Conservation (phyloP, 768 basidiomycete species). For the Tremella fuciformis region DNA sequence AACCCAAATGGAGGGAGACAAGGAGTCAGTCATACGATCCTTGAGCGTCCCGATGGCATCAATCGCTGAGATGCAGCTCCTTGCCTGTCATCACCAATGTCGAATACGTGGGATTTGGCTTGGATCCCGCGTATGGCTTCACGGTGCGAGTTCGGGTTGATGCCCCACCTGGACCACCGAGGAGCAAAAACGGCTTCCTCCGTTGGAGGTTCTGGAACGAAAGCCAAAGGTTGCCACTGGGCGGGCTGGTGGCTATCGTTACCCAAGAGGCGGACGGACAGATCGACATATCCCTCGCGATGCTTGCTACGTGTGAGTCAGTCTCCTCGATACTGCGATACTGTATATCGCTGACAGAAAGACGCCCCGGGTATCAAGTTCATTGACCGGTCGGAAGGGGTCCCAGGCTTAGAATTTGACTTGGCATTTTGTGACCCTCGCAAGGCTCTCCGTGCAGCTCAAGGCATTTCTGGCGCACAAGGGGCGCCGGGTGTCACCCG, state of each 20-base stretch:
- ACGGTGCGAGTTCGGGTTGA: constrained; percentile 60
- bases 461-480: constrained; percentile 34
- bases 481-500: constrained; percentile 1
- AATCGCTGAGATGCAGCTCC: constrained; percentile 11
- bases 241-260: constrained; percentile 61
- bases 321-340: no score
- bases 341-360: no score
- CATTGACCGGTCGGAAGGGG: background rate
- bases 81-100: constrained; percentile 17
- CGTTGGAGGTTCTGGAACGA: constrained; percentile 65
- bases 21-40: constrained; percentile 55
- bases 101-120: constrained; percentile 4
- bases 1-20: constrained; percentile 45
- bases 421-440: constrained; percentile 65
- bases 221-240: constrained; percentile 62
- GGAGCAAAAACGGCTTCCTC: constrained; percentile 51
- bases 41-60: background rate
- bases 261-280: constrained; percentile 1
- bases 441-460: constrained; percentile 54
- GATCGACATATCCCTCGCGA: constrained; percentile 58
- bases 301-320: constrained; percentile 51
- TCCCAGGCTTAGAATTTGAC: constrained; percentile 54
- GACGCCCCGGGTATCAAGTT: background rate
- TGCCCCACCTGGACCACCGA: constrained; percentile 61
- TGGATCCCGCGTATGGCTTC: constrained; percentile 57